phyloP scores from a whole-genome alignment of 352 stramenopile species.

The Pilasporangium apinafurcum region DNA sequence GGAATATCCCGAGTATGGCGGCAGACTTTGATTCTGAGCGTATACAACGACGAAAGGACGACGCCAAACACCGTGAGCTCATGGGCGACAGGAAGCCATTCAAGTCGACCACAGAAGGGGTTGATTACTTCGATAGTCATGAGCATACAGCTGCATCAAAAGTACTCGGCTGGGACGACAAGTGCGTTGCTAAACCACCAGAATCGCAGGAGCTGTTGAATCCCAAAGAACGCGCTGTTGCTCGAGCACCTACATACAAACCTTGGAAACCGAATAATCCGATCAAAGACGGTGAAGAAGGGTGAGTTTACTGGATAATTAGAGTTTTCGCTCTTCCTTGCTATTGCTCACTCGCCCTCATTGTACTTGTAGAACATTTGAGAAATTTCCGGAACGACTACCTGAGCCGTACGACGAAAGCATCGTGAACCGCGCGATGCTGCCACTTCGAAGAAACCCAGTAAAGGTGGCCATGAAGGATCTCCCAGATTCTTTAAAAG shows the following conservation, averaged over 20 bases:
- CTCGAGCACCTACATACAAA: constrained; percentile 47
- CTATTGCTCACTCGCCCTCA: background rate
- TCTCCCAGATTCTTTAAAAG: constrained; percentile 44
- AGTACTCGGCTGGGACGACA: constrained; percentile 63
- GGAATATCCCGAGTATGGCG: constrained; percentile 30
- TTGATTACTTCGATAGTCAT: constrained; percentile 71
- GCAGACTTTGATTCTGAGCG: constrained; percentile 65
- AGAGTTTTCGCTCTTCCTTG: background rate
- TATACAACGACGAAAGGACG: constrained; percentile 14
- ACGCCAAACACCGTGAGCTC: constrained; percentile 35
- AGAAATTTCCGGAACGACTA: constrained; percentile 58
- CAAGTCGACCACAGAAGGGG: constrained; percentile 53
- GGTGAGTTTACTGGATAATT: constrained; percentile 11
- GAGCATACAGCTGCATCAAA: constrained; percentile 59
- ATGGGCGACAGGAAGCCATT: constrained; percentile 70
- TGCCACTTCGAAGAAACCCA: constrained; percentile 57
- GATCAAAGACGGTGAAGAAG: constrained; percentile 54
- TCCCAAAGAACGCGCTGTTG: constrained; percentile 56
- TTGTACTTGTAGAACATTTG: constrained; percentile 29
- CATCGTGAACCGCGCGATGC: constrained; percentile 66
- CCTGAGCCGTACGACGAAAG: constrained; percentile 71
- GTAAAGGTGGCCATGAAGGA: constrained; percentile 62
- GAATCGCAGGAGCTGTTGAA: constrained; percentile 64
- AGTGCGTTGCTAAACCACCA: constrained; percentile 48
- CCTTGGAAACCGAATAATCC: constrained; percentile 64